Evolutionary conservation across 768 basidiomycete genomes (phyloP).

Genomic region (Amanita thiersii): DNA sequence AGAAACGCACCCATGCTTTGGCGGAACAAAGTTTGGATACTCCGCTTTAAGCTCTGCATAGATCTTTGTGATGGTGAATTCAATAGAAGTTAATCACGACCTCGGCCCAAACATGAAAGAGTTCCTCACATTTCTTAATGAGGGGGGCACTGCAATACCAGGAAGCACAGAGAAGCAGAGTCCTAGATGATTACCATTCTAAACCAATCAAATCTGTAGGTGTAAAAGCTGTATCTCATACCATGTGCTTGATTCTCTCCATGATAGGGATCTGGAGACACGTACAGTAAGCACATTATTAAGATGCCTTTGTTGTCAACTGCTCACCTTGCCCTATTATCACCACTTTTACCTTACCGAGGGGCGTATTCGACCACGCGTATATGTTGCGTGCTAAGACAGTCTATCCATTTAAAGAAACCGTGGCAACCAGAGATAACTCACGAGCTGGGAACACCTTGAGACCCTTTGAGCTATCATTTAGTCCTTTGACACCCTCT

Average conservation of each 20-base stretch:
- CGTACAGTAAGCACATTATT: neutral
- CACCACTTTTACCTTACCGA: constrained; percentile 80
- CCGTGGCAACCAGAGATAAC: constrained; percentile 16
- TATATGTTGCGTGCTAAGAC: constrained; percentile 70
- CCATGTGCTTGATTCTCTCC: constrained; percentile 79
- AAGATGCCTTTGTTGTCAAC: neutral
- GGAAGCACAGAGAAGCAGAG: constrained; percentile 85
- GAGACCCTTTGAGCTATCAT: constrained; percentile 33
- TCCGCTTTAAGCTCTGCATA: constrained; percentile 81
- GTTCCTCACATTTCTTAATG: constrained; percentile 64
- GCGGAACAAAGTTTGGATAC: constrained; percentile 70
- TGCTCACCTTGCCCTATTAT: constrained; percentile 66
- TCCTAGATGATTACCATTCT: constrained; percentile 34
- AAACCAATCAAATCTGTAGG: constrained; percentile 5
- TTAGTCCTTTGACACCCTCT: constrained; percentile 48
- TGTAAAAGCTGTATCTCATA: constrained; percentile 26
- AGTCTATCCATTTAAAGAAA: neutral
- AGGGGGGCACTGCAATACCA: constrained; percentile 71
- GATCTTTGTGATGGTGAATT: constrained; percentile 42
- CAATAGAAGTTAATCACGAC: neutral
- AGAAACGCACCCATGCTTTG: constrained; percentile 69
- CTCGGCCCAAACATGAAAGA: neutral
- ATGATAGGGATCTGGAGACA: constrained; percentile 66
- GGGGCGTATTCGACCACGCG: constrained; percentile 83
- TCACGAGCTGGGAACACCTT: constrained; percentile 77